phyloP scores from a whole-genome alignment of 148 eudicot genomes.

The Gaultheria prostrata region DNA sequence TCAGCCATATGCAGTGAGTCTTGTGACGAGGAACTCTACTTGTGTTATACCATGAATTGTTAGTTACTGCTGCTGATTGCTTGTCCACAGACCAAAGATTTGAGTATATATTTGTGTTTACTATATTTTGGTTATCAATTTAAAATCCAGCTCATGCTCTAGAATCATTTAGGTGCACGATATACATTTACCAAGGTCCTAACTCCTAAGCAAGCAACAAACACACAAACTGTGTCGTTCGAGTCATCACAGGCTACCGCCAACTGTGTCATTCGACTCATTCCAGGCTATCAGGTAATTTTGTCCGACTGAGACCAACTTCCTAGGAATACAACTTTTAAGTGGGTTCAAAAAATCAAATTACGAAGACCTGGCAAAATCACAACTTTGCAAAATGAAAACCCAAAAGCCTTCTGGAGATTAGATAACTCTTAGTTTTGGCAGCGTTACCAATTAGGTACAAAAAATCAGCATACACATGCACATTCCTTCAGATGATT shows the following conservation, averaged over 20 bases:
- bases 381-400: too few relatives aligned
- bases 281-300: background rate
- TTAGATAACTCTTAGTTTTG: too few relatives aligned
- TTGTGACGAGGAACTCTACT: background rate
- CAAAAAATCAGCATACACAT: background rate
- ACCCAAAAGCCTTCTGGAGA: background rate
- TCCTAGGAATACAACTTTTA: too few relatives aligned
- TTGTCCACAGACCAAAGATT: background rate
- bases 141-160: background rate
- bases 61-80: background rate
- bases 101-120: too few relatives aligned
- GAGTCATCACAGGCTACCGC: background rate
- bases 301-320: too few relatives aligned
- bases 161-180: background rate
- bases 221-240: background rate
- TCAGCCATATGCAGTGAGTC: background rate
- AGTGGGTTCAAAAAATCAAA: too few relatives aligned
- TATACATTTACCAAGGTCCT: background rate
- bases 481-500: background rate
- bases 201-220: slow-evolving; percentile 2
- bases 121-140: too few relatives aligned
- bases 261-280: too few relatives aligned
- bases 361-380: too few relatives aligned
- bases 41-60: background rate
- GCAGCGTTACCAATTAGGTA: background rate